Evolutionary conservation across 1,139 yeast genomes (phyloP).

Genomic region (Protomyces arabidopsidicola): DNA sequence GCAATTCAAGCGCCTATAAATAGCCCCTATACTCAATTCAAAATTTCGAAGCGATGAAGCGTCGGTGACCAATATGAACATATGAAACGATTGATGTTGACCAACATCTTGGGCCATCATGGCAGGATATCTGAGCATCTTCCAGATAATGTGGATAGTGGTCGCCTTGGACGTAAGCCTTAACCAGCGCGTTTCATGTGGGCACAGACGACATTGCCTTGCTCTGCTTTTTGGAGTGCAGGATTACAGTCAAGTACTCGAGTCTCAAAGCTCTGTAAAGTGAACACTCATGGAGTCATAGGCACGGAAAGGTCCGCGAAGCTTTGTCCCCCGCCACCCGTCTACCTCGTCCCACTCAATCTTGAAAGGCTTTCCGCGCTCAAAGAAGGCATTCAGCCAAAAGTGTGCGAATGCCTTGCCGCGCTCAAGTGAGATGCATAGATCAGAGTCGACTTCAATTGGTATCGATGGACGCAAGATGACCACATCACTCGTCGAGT

Average conservation of each 20-base stretch:
- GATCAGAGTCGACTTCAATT: constrained; percentile 31
- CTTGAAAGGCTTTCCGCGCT: constrained; percentile 35
- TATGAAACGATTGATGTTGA: too few species aligned
- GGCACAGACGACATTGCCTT: too few species aligned
- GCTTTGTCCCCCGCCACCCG: constrained; percentile 60
- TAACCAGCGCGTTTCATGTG: too few species aligned
- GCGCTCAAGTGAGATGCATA: constrained; percentile 32
- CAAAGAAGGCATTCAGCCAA: constrained; percentile 43
- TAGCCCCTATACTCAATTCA: too few species aligned
- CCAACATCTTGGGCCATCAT: too few species aligned
- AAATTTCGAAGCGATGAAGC: too few species aligned
- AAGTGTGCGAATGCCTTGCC: constrained; percentile 32
- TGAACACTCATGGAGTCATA: constrained; percentile 50
- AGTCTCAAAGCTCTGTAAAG: constrained; percentile 37
- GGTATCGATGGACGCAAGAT: constrained; percentile 15
- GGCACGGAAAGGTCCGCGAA: constrained; percentile 48
- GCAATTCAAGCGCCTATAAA: too few species aligned
- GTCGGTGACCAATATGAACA: too few species aligned
- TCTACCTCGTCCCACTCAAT: constrained; percentile 59
- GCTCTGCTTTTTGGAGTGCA: too few species aligned
- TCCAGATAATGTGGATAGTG: too few species aligned
- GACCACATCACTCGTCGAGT: constrained; percentile 1
- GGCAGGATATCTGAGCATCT: too few species aligned
- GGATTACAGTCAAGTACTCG: background rate
- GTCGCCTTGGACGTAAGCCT: too few species aligned